Percentiles rank a stretch among this genome's conserved stretches.
These are phyloP conservation scores for Paecilomyces formosus DNA, from an alignment of 2,329 filamentous ascomycete species.

Conservation along the genomic window DNA sequence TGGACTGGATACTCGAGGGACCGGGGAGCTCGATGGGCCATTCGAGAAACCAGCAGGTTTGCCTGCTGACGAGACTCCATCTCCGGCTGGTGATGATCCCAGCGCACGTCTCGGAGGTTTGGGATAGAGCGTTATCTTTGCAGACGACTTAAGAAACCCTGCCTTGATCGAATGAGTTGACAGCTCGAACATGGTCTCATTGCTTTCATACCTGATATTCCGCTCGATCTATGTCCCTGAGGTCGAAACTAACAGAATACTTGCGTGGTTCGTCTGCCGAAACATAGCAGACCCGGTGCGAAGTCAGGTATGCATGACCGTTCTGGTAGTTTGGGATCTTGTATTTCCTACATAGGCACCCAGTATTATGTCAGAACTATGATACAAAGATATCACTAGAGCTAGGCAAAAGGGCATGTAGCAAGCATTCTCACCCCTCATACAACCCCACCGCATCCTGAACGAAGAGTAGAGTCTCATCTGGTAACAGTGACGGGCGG, in stretches of 20 bases:
- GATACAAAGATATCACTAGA: slow-evolving; percentile 1
- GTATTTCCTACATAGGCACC: slow-evolving; percentile 61
- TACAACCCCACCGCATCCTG: slow-evolving; percentile 97
- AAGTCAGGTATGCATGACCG: slow-evolving; percentile 93
- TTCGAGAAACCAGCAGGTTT: slow-evolving; percentile 26
- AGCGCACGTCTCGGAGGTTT: slow-evolving; percentile 66
- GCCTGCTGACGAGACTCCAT: slow-evolving; percentile 24
- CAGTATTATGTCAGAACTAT: not conserved
- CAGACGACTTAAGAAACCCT: slow-evolving; percentile 87
- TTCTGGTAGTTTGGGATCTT: slow-evolving; percentile 93
- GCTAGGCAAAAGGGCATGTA: not conserved
- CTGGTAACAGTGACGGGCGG: slow-evolving; percentile 82
- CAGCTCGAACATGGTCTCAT: not conserved
- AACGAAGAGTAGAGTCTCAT: slow-evolving; percentile 92
- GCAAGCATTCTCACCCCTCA: slow-evolving; percentile 65
- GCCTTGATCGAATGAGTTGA: slow-evolving; percentile 46
- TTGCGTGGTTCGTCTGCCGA: slow-evolving; percentile 79
- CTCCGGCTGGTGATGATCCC: slow-evolving; percentile 45
- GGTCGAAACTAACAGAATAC: slow-evolving; percentile 73
- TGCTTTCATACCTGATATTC: slow-evolving; percentile 67
- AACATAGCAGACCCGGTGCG: slow-evolving; percentile 91
- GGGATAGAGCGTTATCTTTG: slow-evolving; percentile 83
- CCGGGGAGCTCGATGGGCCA: slow-evolving; percentile 21
- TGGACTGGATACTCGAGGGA: slow-evolving; percentile 20
- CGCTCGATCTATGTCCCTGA: slow-evolving; percentile 83